Conservation (phyloP, 2,329 filamentous ascomycete species). For the Fusarium oligoseptatum region DNA sequence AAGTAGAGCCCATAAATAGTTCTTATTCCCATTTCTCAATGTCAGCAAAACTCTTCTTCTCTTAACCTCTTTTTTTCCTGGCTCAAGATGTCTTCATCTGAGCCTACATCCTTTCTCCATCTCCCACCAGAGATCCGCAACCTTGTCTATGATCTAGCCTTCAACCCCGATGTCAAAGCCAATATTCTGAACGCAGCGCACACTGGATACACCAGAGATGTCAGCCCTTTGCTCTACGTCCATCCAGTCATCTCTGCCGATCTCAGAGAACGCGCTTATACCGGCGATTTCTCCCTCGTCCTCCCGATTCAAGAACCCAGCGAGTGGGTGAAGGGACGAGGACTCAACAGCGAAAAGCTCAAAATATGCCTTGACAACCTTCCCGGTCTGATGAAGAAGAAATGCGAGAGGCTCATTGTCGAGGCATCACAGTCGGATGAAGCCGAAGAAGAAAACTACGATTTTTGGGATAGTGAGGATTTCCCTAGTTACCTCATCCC, state of each 20-base stretch:
- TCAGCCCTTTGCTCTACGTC: background rate
- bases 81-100: background rate
- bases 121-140: conserved; percentile 1
- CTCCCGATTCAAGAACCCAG: background rate
- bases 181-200: background rate
- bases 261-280: background rate
- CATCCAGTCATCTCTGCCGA: background rate
- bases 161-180: background rate
- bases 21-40: background rate
- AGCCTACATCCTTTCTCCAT: background rate
- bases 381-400: background rate
- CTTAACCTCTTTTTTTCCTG: background rate
- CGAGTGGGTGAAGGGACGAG: background rate
- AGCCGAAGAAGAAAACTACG: background rate
- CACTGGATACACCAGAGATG: background rate
- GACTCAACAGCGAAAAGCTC: background rate
- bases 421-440: background rate
- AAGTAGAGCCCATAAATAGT: background rate
- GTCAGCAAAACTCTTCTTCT: background rate
- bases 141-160: conserved; percentile 3
- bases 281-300: background rate
- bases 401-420: background rate
- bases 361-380: background rate
- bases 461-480: background rate
- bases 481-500: background rate